Evolutionary conservation across 2,329 filamentous ascomycete species (phyloP).

Genomic region (Xylaria sp.): DNA sequence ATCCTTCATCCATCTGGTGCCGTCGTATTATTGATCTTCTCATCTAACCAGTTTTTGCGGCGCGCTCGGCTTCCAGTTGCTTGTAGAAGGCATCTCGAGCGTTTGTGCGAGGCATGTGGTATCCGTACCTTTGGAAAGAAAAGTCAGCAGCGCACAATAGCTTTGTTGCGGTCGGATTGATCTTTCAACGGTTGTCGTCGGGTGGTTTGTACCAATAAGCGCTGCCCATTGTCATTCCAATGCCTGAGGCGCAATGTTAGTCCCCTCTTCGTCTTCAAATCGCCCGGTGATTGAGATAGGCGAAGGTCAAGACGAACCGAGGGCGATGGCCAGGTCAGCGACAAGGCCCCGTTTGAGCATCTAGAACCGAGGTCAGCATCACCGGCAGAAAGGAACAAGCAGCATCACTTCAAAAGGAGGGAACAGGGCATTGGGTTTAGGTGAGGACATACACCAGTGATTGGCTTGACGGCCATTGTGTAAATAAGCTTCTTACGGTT

Average conservation of each 20-base stretch:
- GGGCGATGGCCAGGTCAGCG: conserved; percentile 64
- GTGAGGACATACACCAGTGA: conserved; percentile 65
- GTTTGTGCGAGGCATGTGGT: conserved; percentile 68
- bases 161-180: not conserved
- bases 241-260: conserved; percentile 56
- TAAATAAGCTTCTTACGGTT: conserved; percentile 37
- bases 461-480: conserved; percentile 66
- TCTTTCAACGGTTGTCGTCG: conserved; percentile 11
- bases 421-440: conserved; percentile 47
- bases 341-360: conserved; percentile 70
- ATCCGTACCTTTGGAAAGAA: conserved; percentile 64
- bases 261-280: not conserved
- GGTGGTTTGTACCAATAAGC: conserved; percentile 63
- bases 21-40: not conserved
- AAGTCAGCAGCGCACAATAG: conserved; percentile 31
- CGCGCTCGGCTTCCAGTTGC: conserved; percentile 67
- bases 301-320: conserved; percentile 57
- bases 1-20: not conserved
- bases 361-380: conserved; percentile 53
- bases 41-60: conserved; percentile 48
- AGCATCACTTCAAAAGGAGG: conserved; percentile 39
- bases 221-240: conserved; percentile 65
- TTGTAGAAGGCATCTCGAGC: conserved; percentile 68
- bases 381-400: conserved; percentile 29
- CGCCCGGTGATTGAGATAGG: not conserved